A percentile compares a stretch with the other conserved stretches of the same genome.
Evolutionary conservation across 1,284 basidiomycete genomes (phyloP).

Genomic region (Sanghuangporus sanghuang): DNA sequence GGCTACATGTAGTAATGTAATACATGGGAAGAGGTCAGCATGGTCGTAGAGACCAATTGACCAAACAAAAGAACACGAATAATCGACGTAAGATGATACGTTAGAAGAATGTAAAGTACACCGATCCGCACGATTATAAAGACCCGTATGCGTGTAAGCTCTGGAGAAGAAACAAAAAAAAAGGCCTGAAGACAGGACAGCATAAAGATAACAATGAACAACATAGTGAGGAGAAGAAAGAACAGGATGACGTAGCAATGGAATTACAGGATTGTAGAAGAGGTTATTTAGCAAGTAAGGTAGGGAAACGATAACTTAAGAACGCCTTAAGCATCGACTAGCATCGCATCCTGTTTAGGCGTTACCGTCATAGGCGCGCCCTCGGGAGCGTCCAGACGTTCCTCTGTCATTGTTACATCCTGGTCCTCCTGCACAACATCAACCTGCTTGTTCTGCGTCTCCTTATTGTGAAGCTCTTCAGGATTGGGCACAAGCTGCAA

Average conservation of each 20-base stretch:
- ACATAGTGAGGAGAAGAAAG: too few species aligned
- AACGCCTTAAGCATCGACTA: background rate
- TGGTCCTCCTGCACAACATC: background rate
- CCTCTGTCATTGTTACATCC: background rate
- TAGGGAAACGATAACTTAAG: background rate
- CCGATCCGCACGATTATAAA: background rate
- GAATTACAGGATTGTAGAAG: too few species aligned
- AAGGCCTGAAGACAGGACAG: background rate
- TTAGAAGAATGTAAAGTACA: background rate
- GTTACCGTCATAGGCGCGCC: background rate
- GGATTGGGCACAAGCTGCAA: slow-evolving; percentile 3
- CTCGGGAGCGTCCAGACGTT: background rate
- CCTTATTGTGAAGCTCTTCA: background rate
- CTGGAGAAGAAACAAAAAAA: background rate
- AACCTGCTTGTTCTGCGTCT: background rate
- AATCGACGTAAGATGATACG: background rate
- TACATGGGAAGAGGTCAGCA: too few species aligned
- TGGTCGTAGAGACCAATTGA: background rate
- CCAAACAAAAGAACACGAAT: background rate
- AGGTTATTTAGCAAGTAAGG: background rate
- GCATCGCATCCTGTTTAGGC: background rate
- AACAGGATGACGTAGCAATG: too few species aligned
- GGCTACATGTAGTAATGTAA: too few species aligned
- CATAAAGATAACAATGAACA: background rate
- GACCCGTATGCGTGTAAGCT: background rate